Conservation (phyloP, 768 basidiomycete species). For the Lentinula edodes region DNA sequence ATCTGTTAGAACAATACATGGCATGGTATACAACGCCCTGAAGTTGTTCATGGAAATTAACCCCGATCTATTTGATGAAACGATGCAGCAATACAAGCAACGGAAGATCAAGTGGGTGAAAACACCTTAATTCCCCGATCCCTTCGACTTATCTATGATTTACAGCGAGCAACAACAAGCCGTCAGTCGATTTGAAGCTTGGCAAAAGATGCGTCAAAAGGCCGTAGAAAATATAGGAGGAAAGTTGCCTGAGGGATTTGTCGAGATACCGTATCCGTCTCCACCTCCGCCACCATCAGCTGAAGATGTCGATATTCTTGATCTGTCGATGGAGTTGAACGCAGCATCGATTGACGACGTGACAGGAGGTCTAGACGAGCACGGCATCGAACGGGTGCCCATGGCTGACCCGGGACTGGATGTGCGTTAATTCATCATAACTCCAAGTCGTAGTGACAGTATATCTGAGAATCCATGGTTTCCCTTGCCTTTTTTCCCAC, state of each 20-base stretch:
- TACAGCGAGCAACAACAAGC: constrained; percentile 84
- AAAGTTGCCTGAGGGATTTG: constrained; percentile 66
- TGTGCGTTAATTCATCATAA: constrained; percentile 40
- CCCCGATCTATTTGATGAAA: constrained; percentile 90
- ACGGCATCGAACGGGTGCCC: constrained; percentile 82
- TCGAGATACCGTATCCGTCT: constrained; percentile 60
- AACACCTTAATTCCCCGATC: neutral
- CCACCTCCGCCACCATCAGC: constrained; percentile 74
- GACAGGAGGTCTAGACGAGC: constrained; percentile 68
- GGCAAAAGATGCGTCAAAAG: constrained; percentile 78
- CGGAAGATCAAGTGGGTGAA: constrained; percentile 72
- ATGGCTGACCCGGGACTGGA: constrained; percentile 89
- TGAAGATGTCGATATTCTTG: constrained; percentile 83
- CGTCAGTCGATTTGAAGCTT: constrained; percentile 79
- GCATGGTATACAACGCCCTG: constrained; percentile 98
- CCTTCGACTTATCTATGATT: neutral
- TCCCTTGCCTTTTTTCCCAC: constrained; percentile 13
- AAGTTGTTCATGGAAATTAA: constrained; percentile 99
- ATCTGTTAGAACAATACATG: constrained; percentile 85
- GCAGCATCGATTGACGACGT: constrained; percentile 76
- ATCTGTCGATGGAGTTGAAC: constrained; percentile 86
- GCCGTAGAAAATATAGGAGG: constrained; percentile 71
- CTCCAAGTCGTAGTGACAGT: neutral
- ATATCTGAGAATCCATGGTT: constrained; percentile 4
- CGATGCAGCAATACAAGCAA: constrained; percentile 90